These are phyloP conservation scores for Trametes pubescens DNA, from an alignment of 1,284 basidiomycete species.

Conservation along the genomic window DNA sequence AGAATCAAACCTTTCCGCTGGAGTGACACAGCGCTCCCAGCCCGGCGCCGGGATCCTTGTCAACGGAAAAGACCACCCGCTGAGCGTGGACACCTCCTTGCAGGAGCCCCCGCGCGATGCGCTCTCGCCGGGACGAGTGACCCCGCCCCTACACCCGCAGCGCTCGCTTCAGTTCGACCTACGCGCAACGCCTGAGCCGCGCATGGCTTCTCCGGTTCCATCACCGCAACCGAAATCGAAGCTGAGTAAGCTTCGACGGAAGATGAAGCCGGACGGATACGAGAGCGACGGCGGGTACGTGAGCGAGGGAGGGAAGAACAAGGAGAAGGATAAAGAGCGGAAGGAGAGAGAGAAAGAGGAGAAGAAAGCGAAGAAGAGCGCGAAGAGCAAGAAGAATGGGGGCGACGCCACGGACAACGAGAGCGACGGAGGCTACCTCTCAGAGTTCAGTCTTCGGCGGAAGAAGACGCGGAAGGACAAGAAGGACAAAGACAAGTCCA, in stretches of 20 bases:
- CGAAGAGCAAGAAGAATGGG: conserved; percentile 29
- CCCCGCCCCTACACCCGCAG: conserved; percentile 23
- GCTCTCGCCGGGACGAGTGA: conserved; percentile 18
- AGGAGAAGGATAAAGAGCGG: conserved; percentile 44
- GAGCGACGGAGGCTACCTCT: conserved; percentile 45
- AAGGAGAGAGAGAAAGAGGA: conserved; percentile 40
- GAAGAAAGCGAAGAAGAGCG: conserved; percentile 36
- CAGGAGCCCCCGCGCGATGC: conserved; percentile 25
- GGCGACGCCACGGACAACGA: conserved; percentile 41
- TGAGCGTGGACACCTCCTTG: conserved; percentile 26
- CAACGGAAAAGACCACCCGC: conserved; percentile 20
- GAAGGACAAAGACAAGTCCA: conserved; percentile 40
- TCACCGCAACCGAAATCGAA: conserved; percentile 30
- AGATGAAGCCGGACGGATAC: conserved; percentile 54
- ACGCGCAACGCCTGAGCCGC: conserved; percentile 36
- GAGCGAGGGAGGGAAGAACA: conserved; percentile 51
- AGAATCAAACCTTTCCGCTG: conserved; percentile 41
- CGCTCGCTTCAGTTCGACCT: conserved; percentile 39
- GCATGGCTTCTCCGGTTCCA: conserved; percentile 31
- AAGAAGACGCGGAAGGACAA: conserved; percentile 42
- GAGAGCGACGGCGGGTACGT: conserved; percentile 63
- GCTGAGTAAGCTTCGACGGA: conserved; percentile 47
- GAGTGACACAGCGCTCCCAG: conserved; percentile 33
- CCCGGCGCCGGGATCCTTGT: conserved; percentile 37
- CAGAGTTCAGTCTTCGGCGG: conserved; percentile 38